Percentiles rank a stretch among this genome's conserved stretches.
These are phyloP conservation scores for Candida sphagnicola DNA, from an alignment of 805 yeast genomes.

Conservation along the genomic window DNA sequence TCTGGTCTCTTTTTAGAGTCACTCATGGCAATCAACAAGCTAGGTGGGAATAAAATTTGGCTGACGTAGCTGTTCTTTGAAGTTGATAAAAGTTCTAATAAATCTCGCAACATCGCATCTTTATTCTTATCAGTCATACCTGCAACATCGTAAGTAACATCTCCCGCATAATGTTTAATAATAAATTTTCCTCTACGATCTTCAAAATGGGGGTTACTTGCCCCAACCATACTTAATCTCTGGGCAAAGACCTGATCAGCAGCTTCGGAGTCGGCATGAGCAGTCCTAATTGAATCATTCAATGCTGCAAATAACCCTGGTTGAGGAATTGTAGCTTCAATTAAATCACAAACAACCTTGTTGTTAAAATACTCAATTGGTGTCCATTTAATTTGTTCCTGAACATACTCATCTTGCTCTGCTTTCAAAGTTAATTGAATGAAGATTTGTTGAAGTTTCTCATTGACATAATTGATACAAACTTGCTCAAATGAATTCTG, in stretches of 20 bases:
- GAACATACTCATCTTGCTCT: constrained; percentile 95
- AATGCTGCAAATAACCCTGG: constrained; percentile 96
- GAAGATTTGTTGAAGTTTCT: constrained; percentile 92
- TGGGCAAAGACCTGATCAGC: constrained; percentile 96
- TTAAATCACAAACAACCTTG: constrained; percentile 92
- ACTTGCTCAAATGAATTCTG: constrained; percentile 93
- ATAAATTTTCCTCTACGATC: constrained; percentile 82
- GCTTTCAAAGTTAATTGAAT: constrained; percentile 93
- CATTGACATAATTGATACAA: constrained; percentile 94
- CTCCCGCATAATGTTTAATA: constrained; percentile 97
- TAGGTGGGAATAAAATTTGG: constrained; percentile 41
- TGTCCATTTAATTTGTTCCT: constrained; percentile 95
- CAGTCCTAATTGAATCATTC: constrained; percentile 96
- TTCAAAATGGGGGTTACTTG: constrained; percentile 83
- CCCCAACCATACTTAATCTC: constrained; percentile 75
- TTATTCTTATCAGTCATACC: constrained; percentile 97
- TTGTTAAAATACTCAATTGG: constrained; percentile 96
- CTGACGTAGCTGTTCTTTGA: constrained; percentile 70
- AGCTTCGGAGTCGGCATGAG: constrained; percentile 94
- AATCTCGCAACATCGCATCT: constrained; percentile 86
- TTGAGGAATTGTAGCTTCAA: constrained; percentile 83
- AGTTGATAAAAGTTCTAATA: constrained; percentile 72
- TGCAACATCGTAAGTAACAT: constrained; percentile 84
- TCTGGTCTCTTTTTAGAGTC: constrained; percentile 82
- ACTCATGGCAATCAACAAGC: constrained; percentile 27